Conservation (phyloP, 129 eudicot species). For the Smallanthus sonchifolius region DNA sequence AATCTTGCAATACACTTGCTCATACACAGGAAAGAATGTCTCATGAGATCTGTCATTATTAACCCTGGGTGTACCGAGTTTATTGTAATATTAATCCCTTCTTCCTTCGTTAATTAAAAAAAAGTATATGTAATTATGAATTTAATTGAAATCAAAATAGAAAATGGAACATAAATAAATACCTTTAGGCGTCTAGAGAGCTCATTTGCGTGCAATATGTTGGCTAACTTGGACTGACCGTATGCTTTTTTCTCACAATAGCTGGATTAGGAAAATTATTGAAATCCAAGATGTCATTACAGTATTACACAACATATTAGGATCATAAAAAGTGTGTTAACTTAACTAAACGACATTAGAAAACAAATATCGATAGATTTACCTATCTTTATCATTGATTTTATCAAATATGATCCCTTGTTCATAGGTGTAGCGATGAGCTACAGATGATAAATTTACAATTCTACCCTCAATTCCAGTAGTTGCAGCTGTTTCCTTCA, state of each 20-base stretch:
- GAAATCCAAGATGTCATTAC: neutral
- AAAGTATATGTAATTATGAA: neutral
- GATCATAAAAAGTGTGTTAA: neutral
- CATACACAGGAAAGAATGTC: conserved; percentile 47
- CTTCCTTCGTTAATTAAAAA: conserved; percentile 40
- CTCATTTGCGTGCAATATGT: conserved; percentile 79
- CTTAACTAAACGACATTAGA: neutral
- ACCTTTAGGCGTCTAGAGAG: conserved; percentile 73
- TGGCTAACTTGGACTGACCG: conserved; percentile 89
- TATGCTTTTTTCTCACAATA: conserved; percentile 88
- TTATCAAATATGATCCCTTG: conserved; percentile 60
- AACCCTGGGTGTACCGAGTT: conserved; percentile 96
- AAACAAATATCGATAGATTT: neutral
- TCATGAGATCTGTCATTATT: conserved; percentile 83
- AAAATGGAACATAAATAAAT: neutral
- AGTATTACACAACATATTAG: neutral
- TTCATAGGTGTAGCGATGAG: conserved; percentile 57
- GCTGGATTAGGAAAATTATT: conserved; percentile 31
- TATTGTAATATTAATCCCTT: conserved; percentile 74
- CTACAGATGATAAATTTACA: conserved; percentile 68
- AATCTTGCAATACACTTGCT: conserved; percentile 38
- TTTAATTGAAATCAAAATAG: neutral
- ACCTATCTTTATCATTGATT: conserved; percentile 68
- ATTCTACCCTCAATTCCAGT: conserved; percentile 73
- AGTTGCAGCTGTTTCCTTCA: conserved; percentile 65